Evolutionary conservation across 495 filamentous ascomycete species (phyloP), one percentile per base, ranked within the genome.

Genomic region (Trichoderma asperelloides): DNA sequence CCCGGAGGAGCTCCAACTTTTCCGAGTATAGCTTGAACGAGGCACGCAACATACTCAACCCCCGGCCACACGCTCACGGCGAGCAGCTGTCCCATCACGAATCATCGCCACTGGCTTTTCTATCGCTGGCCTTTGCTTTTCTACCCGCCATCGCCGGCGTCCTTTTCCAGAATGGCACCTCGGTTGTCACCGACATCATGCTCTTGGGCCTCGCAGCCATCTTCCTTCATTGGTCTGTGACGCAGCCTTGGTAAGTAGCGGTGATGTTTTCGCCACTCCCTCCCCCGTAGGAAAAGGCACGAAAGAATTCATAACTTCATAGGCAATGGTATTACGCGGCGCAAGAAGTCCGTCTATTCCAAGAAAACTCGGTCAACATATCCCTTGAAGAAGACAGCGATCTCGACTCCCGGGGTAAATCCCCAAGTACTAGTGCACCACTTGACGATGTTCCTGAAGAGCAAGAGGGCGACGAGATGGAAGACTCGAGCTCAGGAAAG

Each of bases 201-300:
- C 80, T 98, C 60, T 77, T 98, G 33, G 84, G 83, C 6, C 72
- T 98, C 63, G 89, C 89, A 0, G 89, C 88, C 0, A 83, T 97
- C 6, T 96, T 98, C 70, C 80, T 98, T 65, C 94, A 98, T 74
- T 97, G 93, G 94, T 92, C 91, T 23, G 88, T 97, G 8, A 88
- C 91, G 66, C 77, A 93, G 66, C 96, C 95, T 71, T 98, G 95
- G 94, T 92, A 79, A 72, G 76, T 71, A 8, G 18, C 30, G 18
- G 18, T n/a, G 8, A 11, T n/a, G n/a, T 4, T n/a, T 5, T n/a
- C 5, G 33, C 62, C 25, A 15, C n/a, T 2, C 11, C 21, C 60
- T 40, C 16, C 43, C 3, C 12, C 8, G 1, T 11, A 18, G n/a
- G n/a, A n/a, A 16, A 64, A 12, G 7, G 1, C 21, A 64, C 9